Evolutionary conservation across 129 eudicot species (phyloP), one percentile per base, ranked within the genome.

Genomic region (Apium graveolens): DNA sequence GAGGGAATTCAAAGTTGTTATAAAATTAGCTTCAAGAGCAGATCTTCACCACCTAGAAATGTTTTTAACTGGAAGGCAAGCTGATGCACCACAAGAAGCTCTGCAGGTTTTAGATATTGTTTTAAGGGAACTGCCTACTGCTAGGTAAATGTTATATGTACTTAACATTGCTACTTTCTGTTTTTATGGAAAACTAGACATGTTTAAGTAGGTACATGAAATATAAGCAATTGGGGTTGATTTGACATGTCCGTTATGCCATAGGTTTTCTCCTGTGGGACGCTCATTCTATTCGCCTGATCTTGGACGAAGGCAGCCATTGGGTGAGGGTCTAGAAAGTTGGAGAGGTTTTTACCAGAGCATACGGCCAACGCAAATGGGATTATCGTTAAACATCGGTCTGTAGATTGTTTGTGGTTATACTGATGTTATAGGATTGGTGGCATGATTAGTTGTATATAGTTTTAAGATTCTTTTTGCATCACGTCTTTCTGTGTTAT

Each of bases 281-380:
- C 86, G 97, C 32, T 96, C 99, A 26, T 96, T 96, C 78, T 96
- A 90, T 87, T 82, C 91, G 42, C 96, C 97, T 53, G 85, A 87
- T 82, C 74, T 96, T 51, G 97, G 99, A 27, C 80, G 90, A 51
- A 86, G 89, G 81, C 96, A 91, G 78, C 89, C 97, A 9, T 81
- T 96, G 68, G 99, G 99, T 80, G 97, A 96, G 51, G 99, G 97
- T 11, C 80, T 92, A 46, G 97, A 96, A 79, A 89, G 97, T 70
- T 95, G 97, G 99, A 91, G 97, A 78, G 99, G 99, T 49, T 95
- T 95, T 73, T 92, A 96, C 77, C 99, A 96, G 81, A 96, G 99
- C 75, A 92, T 96, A 26, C 80, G 99, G 7, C 97, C 97, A 18
- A 96, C 99, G 7, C 97, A 96, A 83, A 96, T 92, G 99, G 99